Base-by-base conservation (phyloP, 2,329 filamentous ascomycete genomes). In the Cladosporium phlei region DNA sequence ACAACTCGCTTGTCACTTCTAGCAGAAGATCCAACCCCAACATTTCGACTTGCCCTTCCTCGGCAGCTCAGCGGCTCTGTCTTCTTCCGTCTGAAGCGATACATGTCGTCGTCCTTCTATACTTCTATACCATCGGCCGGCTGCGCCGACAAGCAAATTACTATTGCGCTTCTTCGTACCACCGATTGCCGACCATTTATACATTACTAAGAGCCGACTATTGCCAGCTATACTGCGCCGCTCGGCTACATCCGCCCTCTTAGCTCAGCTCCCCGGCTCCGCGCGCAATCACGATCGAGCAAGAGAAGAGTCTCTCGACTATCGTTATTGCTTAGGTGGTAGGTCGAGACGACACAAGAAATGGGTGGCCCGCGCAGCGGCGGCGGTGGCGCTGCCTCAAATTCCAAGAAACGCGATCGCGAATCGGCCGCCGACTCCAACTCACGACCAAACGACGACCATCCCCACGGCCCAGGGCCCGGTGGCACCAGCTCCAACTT, bases 401-500 rank as follows among this genome's bases (percentile, higher is more conserved):
- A 16, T 14, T 45, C 42, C 32, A 45, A 35, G 42, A 45, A 45
- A 37, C 42, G 42, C 30, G 42, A 45, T 14, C 42, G 42, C 32
- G 42, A 37, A 11, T 10, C 39, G 32, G 28, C 29, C 20, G 39
- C 32, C 28, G 39, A 43, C 20, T 10, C 28, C 39, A 32, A 43
- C 20, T 17, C 28, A 5, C 19, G 22, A 21, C 4, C 38, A 5
- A 21, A 30, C 12, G 28, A 30, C 27, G 16, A 45, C 24, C 32
- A 45, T 16, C 17, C 28, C 17, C 35, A 38, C 37, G 44, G 44
- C 44, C 37, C 44, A 17, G 44, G 44, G 8, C 44, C 44, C 22
- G 46, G 46, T 16, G 46, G 46, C 38, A 48, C 46, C 29, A 39
- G 34, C 32, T 48, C 66, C 75, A 78, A 63, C 47, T 65, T 65